phyloP scores from a whole-genome alignment of 225 moss, liverwort and hornwort genomes.

The Bryoerythrophyllum caledonicum region DNA sequence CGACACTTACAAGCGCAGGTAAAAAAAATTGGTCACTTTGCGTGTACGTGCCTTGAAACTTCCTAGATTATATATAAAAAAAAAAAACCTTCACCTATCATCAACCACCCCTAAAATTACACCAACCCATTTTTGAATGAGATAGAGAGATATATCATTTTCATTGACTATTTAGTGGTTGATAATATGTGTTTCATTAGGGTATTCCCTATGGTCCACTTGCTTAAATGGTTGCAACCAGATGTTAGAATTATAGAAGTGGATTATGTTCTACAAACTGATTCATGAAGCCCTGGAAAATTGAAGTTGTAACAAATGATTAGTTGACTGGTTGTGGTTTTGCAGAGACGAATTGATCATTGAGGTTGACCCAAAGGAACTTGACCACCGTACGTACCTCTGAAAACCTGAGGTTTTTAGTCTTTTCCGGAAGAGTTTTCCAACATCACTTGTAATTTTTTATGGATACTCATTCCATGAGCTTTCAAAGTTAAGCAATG shows the following conservation, averaged over 20 bases:
- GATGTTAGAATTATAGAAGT: not conserved
- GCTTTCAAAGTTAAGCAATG: not conserved
- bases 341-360: slow-evolving; percentile 75
- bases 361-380: slow-evolving; percentile 61
- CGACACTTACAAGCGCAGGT: slow-evolving; percentile 83
- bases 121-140: too few species aligned
- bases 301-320: not conserved
- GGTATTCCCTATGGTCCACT: not conserved
- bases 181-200: too few species aligned
- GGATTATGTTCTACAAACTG: not conserved
- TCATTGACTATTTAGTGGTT: too few species aligned
- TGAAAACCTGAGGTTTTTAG: slow-evolving; percentile 26
- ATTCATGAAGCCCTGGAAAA: not conserved
- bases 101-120: too few species aligned
- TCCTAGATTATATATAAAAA: not conserved
- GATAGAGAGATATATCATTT: too few species aligned
- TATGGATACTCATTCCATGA: slow-evolving; percentile 16
- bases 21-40: not conserved
- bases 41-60: not conserved
- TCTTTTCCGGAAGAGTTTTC: not conserved
- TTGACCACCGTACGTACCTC: slow-evolving; percentile 69
- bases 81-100: too few species aligned
- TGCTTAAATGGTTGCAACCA: too few species aligned
- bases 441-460: not conserved
- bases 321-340: not conserved